Base-by-base conservation (phyloP, 2,329 filamentous ascomycete species). In the Colletotrichum endophyticum region DNA sequence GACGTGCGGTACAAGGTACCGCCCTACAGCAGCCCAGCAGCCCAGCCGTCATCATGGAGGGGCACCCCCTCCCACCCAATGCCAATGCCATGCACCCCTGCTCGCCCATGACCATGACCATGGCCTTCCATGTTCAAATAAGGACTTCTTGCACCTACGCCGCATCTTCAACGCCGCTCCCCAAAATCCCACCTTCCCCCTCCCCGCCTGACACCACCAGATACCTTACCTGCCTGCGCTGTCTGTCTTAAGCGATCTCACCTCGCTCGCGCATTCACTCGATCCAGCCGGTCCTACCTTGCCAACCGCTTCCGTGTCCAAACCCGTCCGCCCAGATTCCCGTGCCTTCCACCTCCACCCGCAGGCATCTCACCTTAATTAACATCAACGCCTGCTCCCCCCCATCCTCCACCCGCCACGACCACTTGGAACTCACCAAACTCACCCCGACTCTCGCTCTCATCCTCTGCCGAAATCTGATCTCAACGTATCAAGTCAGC, bases 81-180 rank as follows among this genome's bases (percentile, higher is more conserved):
- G 59, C 19, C 70, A 63, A 30, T 36, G 27, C 56, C 44, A 57
- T 28, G 39, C 44, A 27, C 22, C 6, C 57, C 57, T n/a, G 27
- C 16, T n/a, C 57, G 27, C 57, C 25, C 57, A 28, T 32, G 27
- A 61, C 30, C 59, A 28, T 32, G n/a, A 61, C 56, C 53, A 57
- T 64, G 71, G 72, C 71, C 68, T 36, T 12, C 73, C 64, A 64
- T 76, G 70, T 76, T 76, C 74, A 76, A 76, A 76, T 76, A 76
- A 76, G 70, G 70, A 74, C 74, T 70, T 53, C 44, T 53, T 74
- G 59, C 34, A 25, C 44, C 64, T 69, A 22, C 73, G 74, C 74
- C 74, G 74, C 74, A 70, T 76, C 74, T 76, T 76, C 70, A 70
- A 76, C 74, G 74, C 74, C 73, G 69, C 66, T 28, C 44, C 73